A percentile compares a stretch with the other conserved stretches of the same genome.
Evolutionary conservation across 108 stramenopile genomes (phyloP).

Genomic region (Cylindrotheca closterium): DNA sequence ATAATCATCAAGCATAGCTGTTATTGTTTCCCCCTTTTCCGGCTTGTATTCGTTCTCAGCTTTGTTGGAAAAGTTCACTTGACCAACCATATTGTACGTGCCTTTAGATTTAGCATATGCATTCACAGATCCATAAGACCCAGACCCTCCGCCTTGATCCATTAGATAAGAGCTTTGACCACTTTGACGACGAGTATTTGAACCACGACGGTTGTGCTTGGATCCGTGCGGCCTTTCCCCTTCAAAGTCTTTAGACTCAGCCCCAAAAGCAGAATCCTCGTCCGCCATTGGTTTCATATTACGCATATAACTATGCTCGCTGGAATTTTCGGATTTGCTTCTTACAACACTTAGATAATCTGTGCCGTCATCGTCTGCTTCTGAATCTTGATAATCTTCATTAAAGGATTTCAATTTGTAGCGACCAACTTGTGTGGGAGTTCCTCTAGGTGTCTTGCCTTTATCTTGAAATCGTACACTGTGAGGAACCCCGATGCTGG

Average conservation of each 20-base stretch:
- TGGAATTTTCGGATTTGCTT: neutral
- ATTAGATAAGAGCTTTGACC: slow-evolving; percentile 1
- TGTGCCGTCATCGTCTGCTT: neutral
- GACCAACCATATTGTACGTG: slow-evolving; percentile 15
- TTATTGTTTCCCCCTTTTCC: slow-evolving; percentile 8
- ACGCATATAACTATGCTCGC: neutral
- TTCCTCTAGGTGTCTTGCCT: neutral
- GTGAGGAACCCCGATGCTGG: no score
- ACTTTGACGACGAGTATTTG: neutral
- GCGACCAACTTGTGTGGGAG: neutral
- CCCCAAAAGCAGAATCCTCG: slow-evolving; percentile 1
- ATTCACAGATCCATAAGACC: slow-evolving; percentile 25
- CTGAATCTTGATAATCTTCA: neutral
- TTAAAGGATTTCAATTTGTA: neutral
- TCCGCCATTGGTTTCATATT: slow-evolving; percentile 2
- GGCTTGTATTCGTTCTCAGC: slow-evolving; percentile 5
- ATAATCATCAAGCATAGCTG: slow-evolving; percentile 19
- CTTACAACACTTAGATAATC: neutral
- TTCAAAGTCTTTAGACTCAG: neutral
- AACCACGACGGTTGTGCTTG: neutral
- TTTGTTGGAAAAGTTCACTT: neutral
- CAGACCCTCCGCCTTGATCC: slow-evolving; percentile 6
- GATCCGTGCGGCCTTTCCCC: neutral
- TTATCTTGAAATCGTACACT: neutral
- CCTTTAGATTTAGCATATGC: slow-evolving; percentile 16